These are phyloP conservation scores for Oemleria cerasiformis DNA, from an alignment of 306 rosid genomes.

Conservation along the genomic window DNA sequence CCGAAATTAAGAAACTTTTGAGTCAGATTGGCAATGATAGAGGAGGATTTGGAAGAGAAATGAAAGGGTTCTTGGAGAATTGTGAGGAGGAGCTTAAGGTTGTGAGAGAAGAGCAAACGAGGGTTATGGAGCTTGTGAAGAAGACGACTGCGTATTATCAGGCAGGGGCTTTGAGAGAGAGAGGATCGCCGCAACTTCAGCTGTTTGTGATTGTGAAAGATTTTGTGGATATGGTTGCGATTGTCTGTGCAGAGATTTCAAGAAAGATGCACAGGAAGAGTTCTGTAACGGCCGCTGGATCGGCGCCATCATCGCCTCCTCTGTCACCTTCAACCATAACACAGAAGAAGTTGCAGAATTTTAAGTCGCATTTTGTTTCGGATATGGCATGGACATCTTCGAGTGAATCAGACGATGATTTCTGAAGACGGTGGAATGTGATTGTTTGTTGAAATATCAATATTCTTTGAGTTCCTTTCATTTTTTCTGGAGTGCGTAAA, in stretches of 20 bases:
- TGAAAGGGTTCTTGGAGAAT: conserved; percentile 59
- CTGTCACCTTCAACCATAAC: conserved; percentile 43
- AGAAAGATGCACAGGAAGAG: conserved; percentile 43
- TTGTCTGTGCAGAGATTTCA: conserved; percentile 48
- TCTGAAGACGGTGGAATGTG: conserved; percentile 27
- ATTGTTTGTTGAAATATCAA: not conserved
- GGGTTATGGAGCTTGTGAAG: conserved; percentile 61
- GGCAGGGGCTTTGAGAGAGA: conserved; percentile 49
- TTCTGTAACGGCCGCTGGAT: conserved; percentile 14
- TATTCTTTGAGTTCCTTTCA: not conserved
- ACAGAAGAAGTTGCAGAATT: conserved; percentile 37
- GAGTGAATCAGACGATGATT: conserved; percentile 56
- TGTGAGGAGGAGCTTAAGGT: conserved; percentile 65
- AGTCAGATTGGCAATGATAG: conserved; percentile 36
- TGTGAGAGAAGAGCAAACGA: conserved; percentile 54
- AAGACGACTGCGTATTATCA: conserved; percentile 65
- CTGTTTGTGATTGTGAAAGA: conserved; percentile 60
- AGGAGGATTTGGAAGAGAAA: conserved; percentile 49
- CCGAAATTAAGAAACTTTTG: conserved; percentile 43
- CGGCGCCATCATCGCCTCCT: conserved; percentile 39
- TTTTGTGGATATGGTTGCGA: conserved; percentile 62
- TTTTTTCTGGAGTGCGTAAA: no score
- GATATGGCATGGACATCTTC: conserved; percentile 37
- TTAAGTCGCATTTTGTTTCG: conserved; percentile 43
- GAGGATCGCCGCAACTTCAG: conserved; percentile 45